Conservation (phyloP, 2,329 filamentous ascomycete species). For the Aspergillus clavatus region DNA sequence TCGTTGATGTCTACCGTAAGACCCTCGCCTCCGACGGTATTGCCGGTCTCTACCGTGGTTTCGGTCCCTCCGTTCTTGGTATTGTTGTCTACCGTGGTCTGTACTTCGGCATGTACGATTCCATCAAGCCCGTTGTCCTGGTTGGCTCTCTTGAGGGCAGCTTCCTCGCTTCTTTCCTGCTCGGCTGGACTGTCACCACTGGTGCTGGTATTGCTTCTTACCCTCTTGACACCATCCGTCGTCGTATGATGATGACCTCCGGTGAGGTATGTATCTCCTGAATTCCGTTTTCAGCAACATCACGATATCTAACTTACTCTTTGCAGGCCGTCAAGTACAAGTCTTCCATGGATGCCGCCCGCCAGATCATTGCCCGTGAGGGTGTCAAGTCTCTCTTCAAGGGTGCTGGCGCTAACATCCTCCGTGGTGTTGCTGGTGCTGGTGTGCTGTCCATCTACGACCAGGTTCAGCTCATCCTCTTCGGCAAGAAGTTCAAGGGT, state of each 20-base stretch:
- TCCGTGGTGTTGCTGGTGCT: slow-evolving; percentile 99
- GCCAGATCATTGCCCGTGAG: slow-evolving; percentile 94
- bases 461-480: slow-evolving; percentile 97
- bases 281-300: not conserved
- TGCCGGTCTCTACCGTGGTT: slow-evolving; percentile 99
- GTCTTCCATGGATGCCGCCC: slow-evolving; percentile 88
- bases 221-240: slow-evolving; percentile 99
- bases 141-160: slow-evolving; percentile 87
- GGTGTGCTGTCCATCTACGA: slow-evolving; percentile 99
- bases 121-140: slow-evolving; percentile 97
- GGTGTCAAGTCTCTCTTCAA: slow-evolving; percentile 99
- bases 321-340: slow-evolving; percentile 98
- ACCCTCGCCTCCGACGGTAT: slow-evolving; percentile 98
- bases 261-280: slow-evolving; percentile 53
- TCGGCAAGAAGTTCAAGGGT: slow-evolving; percentile 86
- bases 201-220: slow-evolving; percentile 99
- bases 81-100: slow-evolving; percentile 99
- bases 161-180: slow-evolving; percentile 98
- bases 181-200: slow-evolving; percentile 99
- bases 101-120: slow-evolving; percentile 99
- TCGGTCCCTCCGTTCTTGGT: slow-evolving; percentile 98
- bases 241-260: slow-evolving; percentile 99
- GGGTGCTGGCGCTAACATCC: slow-evolving; percentile 99
- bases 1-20: slow-evolving; percentile 99
- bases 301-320: slow-evolving; percentile 42